Base-by-base conservation (phyloP, 495 filamentous ascomycete species). In the Podospora conica region DNA sequence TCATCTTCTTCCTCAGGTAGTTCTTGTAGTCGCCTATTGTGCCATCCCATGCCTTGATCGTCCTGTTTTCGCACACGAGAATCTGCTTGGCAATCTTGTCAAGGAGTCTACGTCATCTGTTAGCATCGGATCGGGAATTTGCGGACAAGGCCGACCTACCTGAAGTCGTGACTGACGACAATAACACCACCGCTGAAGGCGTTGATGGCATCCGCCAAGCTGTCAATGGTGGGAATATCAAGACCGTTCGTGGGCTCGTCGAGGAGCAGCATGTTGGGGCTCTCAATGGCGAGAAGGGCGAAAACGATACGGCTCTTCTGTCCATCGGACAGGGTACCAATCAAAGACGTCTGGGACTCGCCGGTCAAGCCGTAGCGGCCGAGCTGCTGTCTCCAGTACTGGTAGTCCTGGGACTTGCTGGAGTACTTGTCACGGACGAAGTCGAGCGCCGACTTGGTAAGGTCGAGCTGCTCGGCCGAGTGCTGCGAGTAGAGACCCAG, bases 71-170 rank as follows among this genome's bases (percentile, higher is more conserved):
- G 80, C 95, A 99, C 40, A 99, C 95, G 78, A 98, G 87, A 79
- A 99, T 99, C 76, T 99, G 93, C 85, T 98, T 99, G 69, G 95
- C 95, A 76, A 99, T 99, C 85, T 96, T 98, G 84, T 99, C 95
- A 66, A 99, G 88, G 68, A 99, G 82, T 83, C 91, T 94, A 69
- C 53, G 56, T 18, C 11, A 33, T 28, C 1, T 6, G 66, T 77
- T 65, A 78, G 73, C 57, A 67, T 62, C 48, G 15, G 21, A 33
- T 18, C 18, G 12, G 3, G 54, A 58, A 4, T n/a, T 8, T n/a
- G 2, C 20, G n/a, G 18, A 55, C 40, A 15, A n/a, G 2, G 22
- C 22, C 1, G 61, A 53, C 86, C 74, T 84, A 93, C 91, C 95
- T 89, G 85, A 98, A 98, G 78, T 98, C 95, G 88, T 98, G 95